These are phyloP conservation scores for Nitzschia sp. DNA, from an alignment of 108 stramenopile genomes.

Conservation along the genomic window DNA sequence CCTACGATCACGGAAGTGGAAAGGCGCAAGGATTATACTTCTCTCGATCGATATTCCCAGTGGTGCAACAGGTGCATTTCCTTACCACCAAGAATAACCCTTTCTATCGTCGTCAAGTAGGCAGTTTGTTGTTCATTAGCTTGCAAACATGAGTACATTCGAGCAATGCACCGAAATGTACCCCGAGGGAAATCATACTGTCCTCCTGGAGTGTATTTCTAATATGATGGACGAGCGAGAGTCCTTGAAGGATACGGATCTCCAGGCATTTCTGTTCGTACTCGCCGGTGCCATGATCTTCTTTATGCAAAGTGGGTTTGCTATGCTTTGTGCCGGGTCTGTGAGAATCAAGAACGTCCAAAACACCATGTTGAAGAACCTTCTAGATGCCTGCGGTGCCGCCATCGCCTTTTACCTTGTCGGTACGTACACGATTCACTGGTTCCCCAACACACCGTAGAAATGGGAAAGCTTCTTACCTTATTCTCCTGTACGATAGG, in stretches of 20 bases:
- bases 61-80: too few species aligned
- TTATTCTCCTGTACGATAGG: constrained; percentile 27
- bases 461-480: background rate
- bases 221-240: constrained; percentile 22
- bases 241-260: constrained; percentile 11
- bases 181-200: constrained; percentile 12
- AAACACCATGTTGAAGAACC: constrained; percentile 84
- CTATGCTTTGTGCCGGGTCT: constrained; percentile 83
- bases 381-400: constrained; percentile 78
- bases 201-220: constrained; percentile 44
- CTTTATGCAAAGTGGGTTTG: constrained; percentile 80
- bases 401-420: constrained; percentile 74
- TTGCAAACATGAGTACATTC: background rate
- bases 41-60: too few species aligned
- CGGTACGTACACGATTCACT: constrained; percentile 29
- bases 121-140: too few species aligned
- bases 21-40: too few species aligned
- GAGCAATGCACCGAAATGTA: constrained; percentile 12
- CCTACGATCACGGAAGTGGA: too few species aligned
- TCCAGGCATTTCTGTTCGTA: constrained; percentile 27
- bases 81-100: too few species aligned
- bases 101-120: too few species aligned
- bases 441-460: too few species aligned
- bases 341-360: constrained; percentile 81
- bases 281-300: constrained; percentile 55